Evolutionary conservation across 177 flowering plant genomes (phyloP).

Genomic region (Telopea speciosissima): DNA sequence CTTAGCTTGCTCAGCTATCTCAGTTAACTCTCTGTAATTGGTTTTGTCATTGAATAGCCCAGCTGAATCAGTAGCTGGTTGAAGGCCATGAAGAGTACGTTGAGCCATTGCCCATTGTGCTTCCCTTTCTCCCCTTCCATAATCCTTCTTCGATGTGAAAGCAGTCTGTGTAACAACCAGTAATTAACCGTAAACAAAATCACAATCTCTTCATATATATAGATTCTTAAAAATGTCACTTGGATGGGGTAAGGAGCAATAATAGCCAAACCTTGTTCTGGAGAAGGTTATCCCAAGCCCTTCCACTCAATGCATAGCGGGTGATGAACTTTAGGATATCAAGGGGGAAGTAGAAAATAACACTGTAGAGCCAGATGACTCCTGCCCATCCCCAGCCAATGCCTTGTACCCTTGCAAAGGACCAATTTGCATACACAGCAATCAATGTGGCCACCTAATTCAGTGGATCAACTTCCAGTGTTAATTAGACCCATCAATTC

Average conservation of each 20-base stretch:
- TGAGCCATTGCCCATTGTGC: constrained; percentile 74
- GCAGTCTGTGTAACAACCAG: constrained; percentile 48
- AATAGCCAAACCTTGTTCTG: constrained; percentile 58
- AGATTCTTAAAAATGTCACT: no score
- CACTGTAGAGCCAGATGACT: constrained; percentile 75
- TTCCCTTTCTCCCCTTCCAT: constrained; percentile 71
- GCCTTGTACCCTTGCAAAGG: constrained; percentile 67
- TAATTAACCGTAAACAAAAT: not conserved
- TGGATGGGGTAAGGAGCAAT: no score
- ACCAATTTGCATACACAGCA: constrained; percentile 67
- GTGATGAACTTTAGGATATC: constrained; percentile 68
- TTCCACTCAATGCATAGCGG: constrained; percentile 72
- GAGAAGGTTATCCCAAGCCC: constrained; percentile 71
- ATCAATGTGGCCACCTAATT: constrained; percentile 76
- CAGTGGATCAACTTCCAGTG: no score
- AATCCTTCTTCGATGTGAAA: constrained; percentile 68
- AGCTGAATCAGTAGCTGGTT: constrained; percentile 40
- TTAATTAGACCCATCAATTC: no score
- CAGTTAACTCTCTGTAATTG: constrained; percentile 42
- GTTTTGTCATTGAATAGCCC: constrained; percentile 5
- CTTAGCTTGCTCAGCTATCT: constrained; percentile 71
- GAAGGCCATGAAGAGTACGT: constrained; percentile 53
- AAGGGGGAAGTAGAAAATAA: constrained; percentile 65
- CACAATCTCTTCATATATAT: not conserved
- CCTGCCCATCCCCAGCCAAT: constrained; percentile 96